These are phyloP conservation scores for Wickerhamomyces chambardii DNA, from an alignment of 805 yeast genomes.

Conservation along the genomic window DNA sequence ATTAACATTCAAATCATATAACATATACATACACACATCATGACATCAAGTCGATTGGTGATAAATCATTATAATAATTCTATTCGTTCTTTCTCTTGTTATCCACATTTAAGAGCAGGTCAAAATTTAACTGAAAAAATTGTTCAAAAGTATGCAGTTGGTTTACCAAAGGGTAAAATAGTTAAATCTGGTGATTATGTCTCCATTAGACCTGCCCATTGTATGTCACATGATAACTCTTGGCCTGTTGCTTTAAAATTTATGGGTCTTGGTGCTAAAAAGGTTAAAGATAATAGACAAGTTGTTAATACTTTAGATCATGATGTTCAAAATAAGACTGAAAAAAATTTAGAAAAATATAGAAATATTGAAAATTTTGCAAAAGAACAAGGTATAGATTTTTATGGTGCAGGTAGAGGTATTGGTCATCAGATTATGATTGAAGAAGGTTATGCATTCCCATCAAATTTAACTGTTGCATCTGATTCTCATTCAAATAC, in stretches of 20 bases:
- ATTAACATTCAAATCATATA: no score
- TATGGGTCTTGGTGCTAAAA: constrained; percentile 86
- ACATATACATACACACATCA: neutral
- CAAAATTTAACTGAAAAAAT: constrained; percentile 95
- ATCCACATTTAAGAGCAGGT: constrained; percentile 10
- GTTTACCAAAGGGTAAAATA: constrained; percentile 61
- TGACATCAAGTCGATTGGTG: constrained; percentile 1
- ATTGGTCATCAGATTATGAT: constrained; percentile 99
- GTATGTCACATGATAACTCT: constrained; percentile 98
- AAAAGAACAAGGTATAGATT: constrained; percentile 83
- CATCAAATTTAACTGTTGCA: constrained; percentile 87
- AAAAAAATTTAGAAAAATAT: constrained; percentile 83
- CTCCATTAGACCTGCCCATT: constrained; percentile 89
- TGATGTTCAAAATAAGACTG: constrained; percentile 91
- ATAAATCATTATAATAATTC: no score
- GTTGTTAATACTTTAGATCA: constrained; percentile 96
- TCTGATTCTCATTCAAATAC: constrained; percentile 97
- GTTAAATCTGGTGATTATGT: constrained; percentile 93
- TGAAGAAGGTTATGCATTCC: constrained; percentile 98
- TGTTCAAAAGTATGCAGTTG: constrained; percentile 89
- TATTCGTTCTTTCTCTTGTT: constrained; percentile 14
- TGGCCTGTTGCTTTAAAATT: constrained; percentile 99
- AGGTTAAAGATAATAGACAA: constrained; percentile 78
- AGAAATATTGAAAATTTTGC: constrained; percentile 86
- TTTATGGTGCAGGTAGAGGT: constrained; percentile 98